Base-by-base conservation (phyloP, 202 grass and related monocot genomes). In the Bolboschoenoplectus hybrid region DNA sequence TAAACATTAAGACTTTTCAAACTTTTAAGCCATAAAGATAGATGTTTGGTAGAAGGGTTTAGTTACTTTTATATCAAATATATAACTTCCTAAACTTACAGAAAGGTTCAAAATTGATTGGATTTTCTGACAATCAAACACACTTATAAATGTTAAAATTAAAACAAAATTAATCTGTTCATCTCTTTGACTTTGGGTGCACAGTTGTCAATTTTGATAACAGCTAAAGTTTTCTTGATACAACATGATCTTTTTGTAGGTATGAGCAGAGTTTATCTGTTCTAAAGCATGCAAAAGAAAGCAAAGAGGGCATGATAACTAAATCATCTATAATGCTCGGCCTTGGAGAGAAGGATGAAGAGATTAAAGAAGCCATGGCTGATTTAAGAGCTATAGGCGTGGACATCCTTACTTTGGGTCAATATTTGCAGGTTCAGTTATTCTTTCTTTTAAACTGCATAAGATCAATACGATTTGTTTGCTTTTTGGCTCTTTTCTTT, bases 291-390 rank as follows among this genome's bases (percentile, higher is more conserved):
- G 95, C 91, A 76, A 97, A 97, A 87, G 26, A 67, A 76, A 89
- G 74, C 91, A 93, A 92, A 68, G 89, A 93, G 44, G 88, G 89
- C 26, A 97, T 94, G 92, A 69, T 97, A 87, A 93, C 95, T 11
- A 97, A 93, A 82, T 97, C 92, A 56, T 97, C 95, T 67, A 91
- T 97, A 73, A 97, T 94, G 91, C 95, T 97, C 46, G 95, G 95
- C 84, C 95, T 97, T 88, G 92, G 95, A 85, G 91, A 97, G 76
- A 90, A 87, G 60, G 95, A 93, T 81, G 89, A 94, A 63, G 95
- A 94, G 70, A 90, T 97, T 72, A 91, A 90, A 84, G 86, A 94
- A 81, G 69, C 91, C 68, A 97, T 97, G 95, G 74, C 74, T 81
- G 92, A 94, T 87, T 89, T 97, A 57, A 91, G 95, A 89, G 80